Conservation (phyloP, 768 basidiomycete genomes). For the Sarcodon sp. region DNA sequence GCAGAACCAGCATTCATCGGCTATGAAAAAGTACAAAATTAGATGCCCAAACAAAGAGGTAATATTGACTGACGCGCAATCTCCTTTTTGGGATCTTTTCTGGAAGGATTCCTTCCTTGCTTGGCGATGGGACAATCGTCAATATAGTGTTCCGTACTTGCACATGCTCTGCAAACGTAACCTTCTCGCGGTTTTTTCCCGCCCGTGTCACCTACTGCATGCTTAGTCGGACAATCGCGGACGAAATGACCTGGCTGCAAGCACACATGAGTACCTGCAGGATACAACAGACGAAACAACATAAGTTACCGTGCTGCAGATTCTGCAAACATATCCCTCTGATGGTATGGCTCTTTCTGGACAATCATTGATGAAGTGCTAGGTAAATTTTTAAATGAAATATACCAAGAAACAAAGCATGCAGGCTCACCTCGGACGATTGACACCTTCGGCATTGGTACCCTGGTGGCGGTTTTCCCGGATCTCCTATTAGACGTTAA, state of each 20-base stretch:
- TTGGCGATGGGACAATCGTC: conserved; percentile 76
- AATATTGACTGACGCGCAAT: conserved; percentile 52
- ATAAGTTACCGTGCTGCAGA: conserved; percentile 54
- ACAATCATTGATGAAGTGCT: conserved; percentile 73
- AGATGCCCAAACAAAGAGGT: not conserved
- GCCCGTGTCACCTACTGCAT: conserved; percentile 71
- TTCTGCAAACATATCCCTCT: conserved; percentile 78
- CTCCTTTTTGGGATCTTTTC: conserved; percentile 51
- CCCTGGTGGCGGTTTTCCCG: conserved; percentile 50
- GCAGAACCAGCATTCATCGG: conserved; percentile 98
- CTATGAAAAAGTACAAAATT: conserved; percentile 21
- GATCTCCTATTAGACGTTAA: conserved; percentile 18
- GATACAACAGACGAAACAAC: conserved; percentile 1
- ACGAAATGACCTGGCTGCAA: conserved; percentile 69
- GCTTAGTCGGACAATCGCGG: conserved; percentile 76
- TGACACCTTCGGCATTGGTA: conserved; percentile 74
- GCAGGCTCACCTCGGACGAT: conserved; percentile 46
- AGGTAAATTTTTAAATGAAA: conserved; percentile 2
- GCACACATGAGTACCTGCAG: conserved; percentile 2
- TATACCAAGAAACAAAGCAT: not conserved
- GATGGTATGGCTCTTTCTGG: conserved; percentile 67
- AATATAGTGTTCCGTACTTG: conserved; percentile 74
- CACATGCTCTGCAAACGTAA: conserved; percentile 88
- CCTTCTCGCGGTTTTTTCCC: conserved; percentile 73
- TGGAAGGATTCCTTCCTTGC: conserved; percentile 23